Base-by-base conservation (phyloP, 768 basidiomycete genomes). In the Calocybe indica region DNA sequence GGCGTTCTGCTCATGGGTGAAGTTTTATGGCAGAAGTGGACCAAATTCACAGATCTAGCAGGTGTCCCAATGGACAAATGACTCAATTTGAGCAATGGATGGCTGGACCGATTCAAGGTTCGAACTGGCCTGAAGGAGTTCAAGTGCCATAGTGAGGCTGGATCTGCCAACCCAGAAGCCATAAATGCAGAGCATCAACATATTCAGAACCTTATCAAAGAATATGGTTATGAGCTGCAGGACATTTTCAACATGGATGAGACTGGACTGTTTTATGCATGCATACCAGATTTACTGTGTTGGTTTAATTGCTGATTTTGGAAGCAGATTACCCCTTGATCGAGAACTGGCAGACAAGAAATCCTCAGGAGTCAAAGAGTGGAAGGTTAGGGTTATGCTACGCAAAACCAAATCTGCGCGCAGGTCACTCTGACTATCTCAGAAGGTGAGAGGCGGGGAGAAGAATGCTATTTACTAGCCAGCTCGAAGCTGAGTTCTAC, bases 191-290 rank as follows among this genome's bases (percentile, higher is more conserved):
- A 72, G 50, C 38, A 50, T 2, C 31, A 53, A 5, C 46, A 53
- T 0, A 32, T 73, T 1, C 53, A 58, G 32, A 54, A 59, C 14
- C 36, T 70, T 1, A 63, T 69, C 6, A 42, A 53, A 34, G 50
- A 62, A 8, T 13, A 45, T 47, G 55, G 57, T 0, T 71, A 67
- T 47, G 12, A 48, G 36, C 44, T 50, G 5, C 37, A 47, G n/a
- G 64, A 72, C 47, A 58, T 66, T 11, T 72, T 64, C 36, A 72
- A 71, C 49, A 58, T 62, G 50, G 68, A 72, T 49, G 62, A 71
- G 45, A 64, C 63, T 0, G 57, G 63, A 0, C 51, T 68, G 1
- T 70, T 69, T 48, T 69, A 62, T 60, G 65, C 36, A 57, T 69
- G 45, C 2, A n/a, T n/a, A 57, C 30, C 11, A 35, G 40, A 13